These are phyloP conservation scores for Bryum argenteum DNA, from an alignment of 225 moss, liverwort and hornwort genomes.

Conservation along the genomic window DNA sequence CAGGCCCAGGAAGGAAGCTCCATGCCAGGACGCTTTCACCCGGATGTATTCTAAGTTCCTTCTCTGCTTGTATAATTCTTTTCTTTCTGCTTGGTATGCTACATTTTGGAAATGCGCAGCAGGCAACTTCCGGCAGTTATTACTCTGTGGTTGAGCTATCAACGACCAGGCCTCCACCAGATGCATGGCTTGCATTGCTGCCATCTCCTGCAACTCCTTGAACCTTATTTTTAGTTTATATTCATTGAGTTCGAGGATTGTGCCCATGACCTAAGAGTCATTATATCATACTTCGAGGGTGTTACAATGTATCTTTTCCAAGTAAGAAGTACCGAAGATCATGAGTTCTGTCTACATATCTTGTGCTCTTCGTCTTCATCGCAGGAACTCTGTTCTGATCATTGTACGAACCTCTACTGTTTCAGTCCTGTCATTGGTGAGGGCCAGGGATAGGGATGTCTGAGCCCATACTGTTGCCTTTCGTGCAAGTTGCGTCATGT, in stretches of 20 bases:
- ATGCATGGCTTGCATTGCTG: slow-evolving; percentile 18
- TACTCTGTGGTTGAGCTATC: slow-evolving; percentile 6
- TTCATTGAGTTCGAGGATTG: neutral
- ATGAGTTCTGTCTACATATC: neutral
- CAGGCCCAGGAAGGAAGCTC: slow-evolving; percentile 87
- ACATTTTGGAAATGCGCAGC: slow-evolving; percentile 6
- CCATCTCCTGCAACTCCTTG: slow-evolving; percentile 7
- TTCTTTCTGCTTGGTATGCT: slow-evolving; percentile 20
- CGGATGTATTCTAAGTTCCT: slow-evolving; percentile 63
- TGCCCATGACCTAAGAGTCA: slow-evolving; percentile 10
- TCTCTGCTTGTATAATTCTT: slow-evolving; percentile 5
- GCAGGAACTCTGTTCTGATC: neutral
- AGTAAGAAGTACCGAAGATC: slow-evolving; percentile 10
- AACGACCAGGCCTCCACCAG: slow-evolving; percentile 11
- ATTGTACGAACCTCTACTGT: neutral
- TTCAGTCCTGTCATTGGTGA: neutral
- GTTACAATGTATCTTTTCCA: slow-evolving; percentile 4
- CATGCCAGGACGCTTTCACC: slow-evolving; percentile 83
- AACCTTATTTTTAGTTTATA: slow-evolving; percentile 21
- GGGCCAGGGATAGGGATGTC: neutral
- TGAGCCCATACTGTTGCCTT: neutral
- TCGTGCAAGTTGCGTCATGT: neutral
- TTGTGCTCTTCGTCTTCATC: slow-evolving; percentile 5
- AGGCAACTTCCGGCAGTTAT: slow-evolving; percentile 1
- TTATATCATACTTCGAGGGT: slow-evolving; percentile 16